phyloP scores from a whole-genome alignment of 257 asterid species.

The Plectranthus barbatus region DNA sequence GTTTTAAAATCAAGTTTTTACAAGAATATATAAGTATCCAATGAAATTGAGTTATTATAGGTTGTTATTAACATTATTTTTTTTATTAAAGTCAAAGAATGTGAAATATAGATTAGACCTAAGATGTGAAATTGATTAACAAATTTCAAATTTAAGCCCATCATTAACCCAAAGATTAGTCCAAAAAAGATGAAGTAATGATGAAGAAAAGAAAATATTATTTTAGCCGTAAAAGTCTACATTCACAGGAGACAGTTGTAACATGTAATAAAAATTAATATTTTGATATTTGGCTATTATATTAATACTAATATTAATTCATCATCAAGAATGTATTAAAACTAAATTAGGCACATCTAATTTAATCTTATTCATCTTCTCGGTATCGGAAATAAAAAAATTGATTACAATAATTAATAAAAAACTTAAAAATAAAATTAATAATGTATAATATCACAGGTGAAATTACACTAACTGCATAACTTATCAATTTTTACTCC shows the following conservation, averaged over 20 bases:
- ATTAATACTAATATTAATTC: no score
- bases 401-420: no score
- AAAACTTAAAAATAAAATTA: no score
- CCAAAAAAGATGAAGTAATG: slow-evolving; percentile 8
- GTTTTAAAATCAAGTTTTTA: background rate
- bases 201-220: slow-evolving; percentile 6
- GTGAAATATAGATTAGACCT: background rate
- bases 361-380: no score
- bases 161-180: slow-evolving; percentile 23
- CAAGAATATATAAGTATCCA: background rate
- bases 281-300: no score
- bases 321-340: no score
- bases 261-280: background rate
- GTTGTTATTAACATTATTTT: background rate
- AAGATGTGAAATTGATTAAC: slow-evolving; percentile 8
- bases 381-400: no score
- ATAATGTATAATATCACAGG: no score
- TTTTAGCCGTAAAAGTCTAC: background rate
- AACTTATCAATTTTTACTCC: no score
- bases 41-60: background rate
- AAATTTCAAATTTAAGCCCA: background rate
- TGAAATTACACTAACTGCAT: no score
- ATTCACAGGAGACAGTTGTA: background rate
- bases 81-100: background rate
- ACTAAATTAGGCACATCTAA: no score